Conservation (phyloP, 2,329 filamentous ascomycete genomes). For the Trichothecium roseum region DNA sequence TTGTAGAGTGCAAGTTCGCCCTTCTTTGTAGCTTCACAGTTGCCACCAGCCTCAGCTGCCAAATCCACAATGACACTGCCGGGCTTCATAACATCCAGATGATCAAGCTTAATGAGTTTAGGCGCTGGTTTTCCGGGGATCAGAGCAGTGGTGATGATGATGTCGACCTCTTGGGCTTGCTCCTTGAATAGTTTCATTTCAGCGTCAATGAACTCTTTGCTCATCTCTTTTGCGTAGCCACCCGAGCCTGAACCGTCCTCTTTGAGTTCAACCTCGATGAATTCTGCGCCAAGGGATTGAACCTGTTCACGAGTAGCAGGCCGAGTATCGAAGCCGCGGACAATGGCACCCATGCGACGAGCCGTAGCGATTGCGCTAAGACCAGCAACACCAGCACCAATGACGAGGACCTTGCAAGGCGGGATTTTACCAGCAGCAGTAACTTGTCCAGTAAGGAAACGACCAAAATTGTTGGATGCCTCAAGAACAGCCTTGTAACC, state of each 20-base stretch:
- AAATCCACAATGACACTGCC: constrained; percentile 83
- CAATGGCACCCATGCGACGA: constrained; percentile 76
- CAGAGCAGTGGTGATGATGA: constrained; percentile 85
- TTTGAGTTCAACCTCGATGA: constrained; percentile 74
- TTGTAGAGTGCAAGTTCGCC: constrained; percentile 62
- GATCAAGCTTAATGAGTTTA: constrained; percentile 70
- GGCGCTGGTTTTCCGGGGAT: constrained; percentile 79
- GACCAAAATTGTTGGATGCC: constrained; percentile 79
- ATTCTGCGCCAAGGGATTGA: constrained; percentile 81
- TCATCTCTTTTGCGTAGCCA: constrained; percentile 91
- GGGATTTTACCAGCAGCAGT: constrained; percentile 87
- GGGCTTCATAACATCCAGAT: constrained; percentile 78
- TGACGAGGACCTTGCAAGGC: constrained; percentile 81
- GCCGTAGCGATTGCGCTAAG: constrained; percentile 82
- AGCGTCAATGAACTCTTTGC: constrained; percentile 82
- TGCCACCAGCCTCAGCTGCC: constrained; percentile 78
- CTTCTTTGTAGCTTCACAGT: constrained; percentile 71
- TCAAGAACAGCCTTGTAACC: constrained; percentile 89
- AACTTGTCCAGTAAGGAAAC: constrained; percentile 80
- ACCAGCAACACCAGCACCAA: constrained; percentile 82
- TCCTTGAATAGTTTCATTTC: constrained; percentile 90
- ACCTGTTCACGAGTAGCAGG: constrained; percentile 83
- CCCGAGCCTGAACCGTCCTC: constrained; percentile 79
- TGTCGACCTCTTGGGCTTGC: constrained; percentile 80
- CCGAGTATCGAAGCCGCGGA: constrained; percentile 84